Percentiles rank a stretch among this genome's conserved stretches.
These are phyloP conservation scores for Suillus americanus DNA, from an alignment of 768 basidiomycete genomes.

Conservation along the genomic window DNA sequence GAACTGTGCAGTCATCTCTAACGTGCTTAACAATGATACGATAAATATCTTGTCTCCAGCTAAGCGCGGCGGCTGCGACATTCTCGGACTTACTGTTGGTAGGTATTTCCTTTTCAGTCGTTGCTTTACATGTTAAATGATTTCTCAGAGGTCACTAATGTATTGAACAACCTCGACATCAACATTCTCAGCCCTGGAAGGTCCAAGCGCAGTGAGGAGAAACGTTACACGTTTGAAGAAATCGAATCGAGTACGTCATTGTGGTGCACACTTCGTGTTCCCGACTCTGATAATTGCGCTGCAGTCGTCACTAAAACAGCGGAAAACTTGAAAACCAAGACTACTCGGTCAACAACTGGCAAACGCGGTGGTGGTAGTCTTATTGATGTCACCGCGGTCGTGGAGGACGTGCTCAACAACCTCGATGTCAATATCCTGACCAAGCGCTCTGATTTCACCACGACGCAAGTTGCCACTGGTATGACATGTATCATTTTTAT, in stretches of 20 bases:
- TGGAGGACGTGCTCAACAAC: not conserved
- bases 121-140: not conserved
- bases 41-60: no score
- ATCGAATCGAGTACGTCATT: not conserved
- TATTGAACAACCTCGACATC: not conserved
- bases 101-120: no score
- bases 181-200: not conserved
- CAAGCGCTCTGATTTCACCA: not conserved
- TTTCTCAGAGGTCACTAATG: not conserved
- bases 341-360: no score
- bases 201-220: not conserved
- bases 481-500: no score
- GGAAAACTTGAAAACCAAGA: no score
- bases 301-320: accelerated
- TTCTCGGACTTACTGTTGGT: not conserved
- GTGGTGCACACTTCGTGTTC: not conserved
- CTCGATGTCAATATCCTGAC: not conserved
- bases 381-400: not conserved
- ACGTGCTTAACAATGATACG: not conserved
- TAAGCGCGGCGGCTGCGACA: not conserved
- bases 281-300: no score
- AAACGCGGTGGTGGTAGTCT: no score
- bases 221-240: not conserved
- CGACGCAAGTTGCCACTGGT: not conserved
- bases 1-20: not conserved